These are phyloP conservation scores for Croton setiger DNA, from an alignment of 441 rosid genomes.

Conservation along the genomic window DNA sequence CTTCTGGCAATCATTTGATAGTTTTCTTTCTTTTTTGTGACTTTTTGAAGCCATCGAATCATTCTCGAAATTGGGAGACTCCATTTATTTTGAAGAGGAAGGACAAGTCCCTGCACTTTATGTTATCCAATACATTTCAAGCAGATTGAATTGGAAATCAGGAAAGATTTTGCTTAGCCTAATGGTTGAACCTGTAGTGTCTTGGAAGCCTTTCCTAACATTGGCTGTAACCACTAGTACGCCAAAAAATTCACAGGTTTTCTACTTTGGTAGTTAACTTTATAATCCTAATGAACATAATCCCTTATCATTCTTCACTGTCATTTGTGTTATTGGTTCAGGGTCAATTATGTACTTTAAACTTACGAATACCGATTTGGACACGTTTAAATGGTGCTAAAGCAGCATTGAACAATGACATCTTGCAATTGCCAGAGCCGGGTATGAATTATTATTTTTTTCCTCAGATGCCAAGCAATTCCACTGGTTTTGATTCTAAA, in stretches of 20 bases:
- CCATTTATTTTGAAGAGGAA: conserved; percentile 85
- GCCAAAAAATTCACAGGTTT: conserved; percentile 29
- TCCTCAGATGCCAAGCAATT: conserved; percentile 21
- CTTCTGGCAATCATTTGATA: neutral
- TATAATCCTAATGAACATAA: too few relatives aligned
- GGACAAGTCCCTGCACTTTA: conserved; percentile 67
- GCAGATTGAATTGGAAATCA: conserved; percentile 73
- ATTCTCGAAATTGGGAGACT: conserved; percentile 94
- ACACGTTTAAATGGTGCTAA: conserved; percentile 48
- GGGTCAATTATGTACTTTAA: conserved; percentile 47
- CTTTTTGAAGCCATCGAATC: conserved; percentile 96
- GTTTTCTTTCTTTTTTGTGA: too few relatives aligned
- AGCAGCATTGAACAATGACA: conserved; percentile 53
- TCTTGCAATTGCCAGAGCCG: conserved; percentile 49
- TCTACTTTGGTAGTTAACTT: too few relatives aligned
- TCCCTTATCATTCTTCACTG: too few relatives aligned
- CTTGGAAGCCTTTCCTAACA: conserved; percentile 56
- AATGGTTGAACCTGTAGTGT: conserved; percentile 63
- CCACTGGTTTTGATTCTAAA: neutral
- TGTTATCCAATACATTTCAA: conserved; percentile 75
- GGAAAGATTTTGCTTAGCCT: conserved; percentile 53
- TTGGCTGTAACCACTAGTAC: conserved; percentile 44
- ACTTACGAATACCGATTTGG: conserved; percentile 80
- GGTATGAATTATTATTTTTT: too few relatives aligned
- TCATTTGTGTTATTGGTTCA: neutral